Evolutionary conservation across 2,329 filamentous ascomycete species (phyloP).

Genomic region (Talaromyces sp.): DNA sequence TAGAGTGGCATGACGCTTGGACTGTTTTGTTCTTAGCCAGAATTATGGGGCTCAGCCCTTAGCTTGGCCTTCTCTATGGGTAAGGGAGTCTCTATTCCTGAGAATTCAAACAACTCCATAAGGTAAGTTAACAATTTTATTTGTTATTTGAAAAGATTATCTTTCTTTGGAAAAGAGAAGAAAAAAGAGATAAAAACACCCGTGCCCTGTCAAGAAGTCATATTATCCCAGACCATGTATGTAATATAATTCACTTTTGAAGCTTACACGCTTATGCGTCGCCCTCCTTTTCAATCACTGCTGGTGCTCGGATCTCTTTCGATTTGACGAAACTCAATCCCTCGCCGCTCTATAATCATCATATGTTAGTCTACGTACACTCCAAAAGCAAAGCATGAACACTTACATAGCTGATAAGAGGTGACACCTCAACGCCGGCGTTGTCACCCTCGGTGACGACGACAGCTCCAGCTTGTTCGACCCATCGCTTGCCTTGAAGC

Average conservation of each 20-base stretch:
- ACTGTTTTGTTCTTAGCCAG: neutral
- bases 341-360: conserved; percentile 54
- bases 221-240: conserved; percentile 1
- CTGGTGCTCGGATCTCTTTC: conserved; percentile 59
- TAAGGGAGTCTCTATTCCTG: neutral
- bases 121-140: neutral
- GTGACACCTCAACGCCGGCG: conserved; percentile 82
- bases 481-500: conserved; percentile 83
- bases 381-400: neutral
- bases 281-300: conserved; percentile 60
- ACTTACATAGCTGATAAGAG: conserved; percentile 92
- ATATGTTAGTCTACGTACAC: conserved; percentile 18
- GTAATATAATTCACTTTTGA: conserved; percentile 2
- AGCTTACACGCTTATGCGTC: conserved; percentile 14
- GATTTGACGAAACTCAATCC: conserved; percentile 59
- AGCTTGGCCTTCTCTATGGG: neutral
- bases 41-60: conserved; percentile 8
- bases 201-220: conserved; percentile 21
- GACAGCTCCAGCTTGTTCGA: conserved; percentile 70
- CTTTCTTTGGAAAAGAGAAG: too few species aligned
- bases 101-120: neutral
- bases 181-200: too few species aligned
- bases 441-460: conserved; percentile 61
- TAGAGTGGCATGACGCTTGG: conserved; percentile 15
- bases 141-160: too few species aligned